Evolutionary conservation across 116 monocot genomes (phyloP), one percentile per base, ranked within the genome.

Genomic region (Trichopus zeylanicus): DNA sequence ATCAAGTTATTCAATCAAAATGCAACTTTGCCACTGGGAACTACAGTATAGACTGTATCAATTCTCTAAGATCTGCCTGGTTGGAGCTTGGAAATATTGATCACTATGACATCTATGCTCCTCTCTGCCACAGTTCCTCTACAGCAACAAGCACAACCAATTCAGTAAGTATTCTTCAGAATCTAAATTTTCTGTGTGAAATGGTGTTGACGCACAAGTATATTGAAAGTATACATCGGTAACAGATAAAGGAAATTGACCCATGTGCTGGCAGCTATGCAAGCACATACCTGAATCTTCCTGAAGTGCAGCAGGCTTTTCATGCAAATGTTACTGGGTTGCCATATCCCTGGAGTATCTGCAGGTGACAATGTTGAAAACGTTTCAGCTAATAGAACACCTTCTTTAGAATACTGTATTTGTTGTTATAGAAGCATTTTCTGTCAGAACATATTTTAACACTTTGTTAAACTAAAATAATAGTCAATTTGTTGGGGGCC

Each of bases 81-180:
- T 9, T 19, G 19, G 37, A 58, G 12, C 7, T 9, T 20, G 74
- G 68, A 11, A 13, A 42, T 8, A 68, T 74, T 5, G 68, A 74
- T 46, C 3, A 0, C 2, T 64, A 68, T 51, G 24, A 67, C 57
- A 67, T 74, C 29, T 74, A 74, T 52, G 67, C 74, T 49, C 67
- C 74, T 15, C 9, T 67, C 31, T 67, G 74, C 28, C 13, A 38
- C 2, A 2, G 2, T 1, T 18, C 39, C 30, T 13, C n/a, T 4
- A 57, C 33, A 22, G 57, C 48, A 20, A 48, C 31, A 20, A 7
- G 10, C 57, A 16, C 13, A 12, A 34, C 57, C 6, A 35, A 13
- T 10, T 37, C 7, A 22, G 57, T 57, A 3, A 57, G 35, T 34
- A 3, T 22, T 12, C 11, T 24, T 18, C 0, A 0, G 5, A 23